Evolutionary conservation across 306 rosid species (phyloP).

Genomic region (Rosa rugosa): DNA sequence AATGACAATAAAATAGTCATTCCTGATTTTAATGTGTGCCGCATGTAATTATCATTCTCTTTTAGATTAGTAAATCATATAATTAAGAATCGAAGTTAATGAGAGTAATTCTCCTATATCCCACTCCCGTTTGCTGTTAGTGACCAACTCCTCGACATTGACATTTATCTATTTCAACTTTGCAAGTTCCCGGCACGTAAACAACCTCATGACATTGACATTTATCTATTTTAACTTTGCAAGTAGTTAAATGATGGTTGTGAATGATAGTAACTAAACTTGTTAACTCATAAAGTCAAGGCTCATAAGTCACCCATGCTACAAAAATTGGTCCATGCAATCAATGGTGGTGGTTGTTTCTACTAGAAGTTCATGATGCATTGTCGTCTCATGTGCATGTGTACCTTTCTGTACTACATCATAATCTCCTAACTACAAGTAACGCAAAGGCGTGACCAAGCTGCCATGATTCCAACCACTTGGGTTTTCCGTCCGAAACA

Average conservation of each 20-base stretch:
- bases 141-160: no score
- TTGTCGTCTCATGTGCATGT: slow-evolving; percentile 20
- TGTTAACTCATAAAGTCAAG: slow-evolving; percentile 36
- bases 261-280: background rate
- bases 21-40: fast-evolving
- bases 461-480: slow-evolving; percentile 59
- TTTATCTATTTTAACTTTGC: background rate
- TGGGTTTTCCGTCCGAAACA: slow-evolving; percentile 51
- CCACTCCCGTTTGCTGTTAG: no score
- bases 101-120: no score
- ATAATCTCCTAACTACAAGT: slow-evolving; percentile 23
- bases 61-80: no score
- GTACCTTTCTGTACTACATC: slow-evolving; percentile 47
- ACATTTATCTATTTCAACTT: no score
- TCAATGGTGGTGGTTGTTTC: slow-evolving; percentile 40
- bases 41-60: no score
- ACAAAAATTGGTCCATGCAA: slow-evolving; percentile 43
- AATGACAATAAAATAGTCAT: no score
- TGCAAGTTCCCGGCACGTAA: background rate
- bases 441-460: slow-evolving; percentile 50
- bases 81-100: no score
- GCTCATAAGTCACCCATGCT: slow-evolving; percentile 32
- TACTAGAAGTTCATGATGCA: slow-evolving; percentile 21
- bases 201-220: background rate
- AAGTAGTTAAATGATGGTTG: background rate